Evolutionary conservation across 306 rosid species (phyloP).

Genomic region (Sesbania bispinosa): DNA sequence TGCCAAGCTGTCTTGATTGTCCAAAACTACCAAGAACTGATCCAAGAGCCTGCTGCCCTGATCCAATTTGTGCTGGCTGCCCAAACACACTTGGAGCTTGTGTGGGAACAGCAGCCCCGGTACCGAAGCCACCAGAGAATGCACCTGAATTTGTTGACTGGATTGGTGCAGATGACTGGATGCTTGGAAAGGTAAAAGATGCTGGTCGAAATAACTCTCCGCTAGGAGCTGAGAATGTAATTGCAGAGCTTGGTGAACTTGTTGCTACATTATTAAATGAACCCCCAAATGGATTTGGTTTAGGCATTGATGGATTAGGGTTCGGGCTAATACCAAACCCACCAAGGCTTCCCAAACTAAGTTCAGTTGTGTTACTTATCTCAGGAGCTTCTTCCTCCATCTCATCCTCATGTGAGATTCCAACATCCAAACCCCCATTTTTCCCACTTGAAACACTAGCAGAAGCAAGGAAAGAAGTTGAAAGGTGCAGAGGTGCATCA

Average conservation of each 20-base stretch:
- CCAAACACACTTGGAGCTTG: slow-evolving; percentile 61
- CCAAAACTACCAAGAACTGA: slow-evolving; percentile 91
- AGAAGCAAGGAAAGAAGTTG: slow-evolving; percentile 38
- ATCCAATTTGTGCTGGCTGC: slow-evolving; percentile 69
- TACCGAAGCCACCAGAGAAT: slow-evolving; percentile 59
- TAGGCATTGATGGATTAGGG: slow-evolving; percentile 50
- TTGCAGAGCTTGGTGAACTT: slow-evolving; percentile 35
- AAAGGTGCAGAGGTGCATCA: slow-evolving; percentile 39
- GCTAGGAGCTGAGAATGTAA: slow-evolving; percentile 47
- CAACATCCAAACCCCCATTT: slow-evolving; percentile 43
- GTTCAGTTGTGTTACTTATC: slow-evolving; percentile 44
- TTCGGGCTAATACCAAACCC: slow-evolving; percentile 60
- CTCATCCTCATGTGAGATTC: slow-evolving; percentile 59
- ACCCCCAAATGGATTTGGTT: slow-evolving; percentile 75
- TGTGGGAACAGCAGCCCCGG: slow-evolving; percentile 40
- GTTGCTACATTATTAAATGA: slow-evolving; percentile 56
- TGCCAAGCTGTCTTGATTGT: slow-evolving; percentile 87
- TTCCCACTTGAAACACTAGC: slow-evolving; percentile 36
- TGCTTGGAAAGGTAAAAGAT: slow-evolving; percentile 65
- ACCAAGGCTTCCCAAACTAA: slow-evolving; percentile 57
- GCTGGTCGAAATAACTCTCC: slow-evolving; percentile 87
- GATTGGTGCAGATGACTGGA: slow-evolving; percentile 42
- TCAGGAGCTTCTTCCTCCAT: slow-evolving; percentile 98
- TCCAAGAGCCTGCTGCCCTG: slow-evolving; percentile 86
- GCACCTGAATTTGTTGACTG: slow-evolving; percentile 55